phyloP scores from a whole-genome alignment of 2,329 filamentous ascomycete species.

The Bipolaris gigantea region DNA sequence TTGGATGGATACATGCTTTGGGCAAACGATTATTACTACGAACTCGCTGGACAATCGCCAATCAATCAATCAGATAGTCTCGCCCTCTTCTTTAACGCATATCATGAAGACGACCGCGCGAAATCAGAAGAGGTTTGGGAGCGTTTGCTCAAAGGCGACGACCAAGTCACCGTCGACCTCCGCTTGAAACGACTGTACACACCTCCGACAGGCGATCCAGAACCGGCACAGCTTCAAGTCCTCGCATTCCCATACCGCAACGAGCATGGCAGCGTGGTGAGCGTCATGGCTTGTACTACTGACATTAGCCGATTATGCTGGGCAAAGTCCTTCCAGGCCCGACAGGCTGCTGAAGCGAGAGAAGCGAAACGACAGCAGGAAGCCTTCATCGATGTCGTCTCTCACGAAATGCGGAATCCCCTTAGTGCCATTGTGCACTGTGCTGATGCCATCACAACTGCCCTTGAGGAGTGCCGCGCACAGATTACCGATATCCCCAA shows the following conservation, averaged over 20 bases:
- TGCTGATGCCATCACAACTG: conserved; percentile 48
- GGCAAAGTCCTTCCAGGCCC: conserved; percentile 44
- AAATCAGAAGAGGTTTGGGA: conserved; percentile 33
- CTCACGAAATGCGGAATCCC: conserved; percentile 53
- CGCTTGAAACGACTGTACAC: conserved; percentile 37
- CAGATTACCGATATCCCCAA: conserved; percentile 27
- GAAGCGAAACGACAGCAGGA: conserved; percentile 47
- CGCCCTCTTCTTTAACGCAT: conserved; percentile 35
- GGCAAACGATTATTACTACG: conserved; percentile 42
- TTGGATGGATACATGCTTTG: conserved; percentile 37
- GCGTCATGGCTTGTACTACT: conserved; percentile 45
- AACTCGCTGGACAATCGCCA: conserved; percentile 26
- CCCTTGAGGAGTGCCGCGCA: conserved; percentile 35
- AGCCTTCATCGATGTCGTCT: conserved; percentile 45
- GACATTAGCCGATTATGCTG: conserved; percentile 47
- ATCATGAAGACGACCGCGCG: conserved; percentile 30
- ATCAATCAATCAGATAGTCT: conserved; percentile 19
- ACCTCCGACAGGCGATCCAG: conserved; percentile 34
- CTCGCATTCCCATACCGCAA: conserved; percentile 41
- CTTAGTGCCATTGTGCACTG: conserved; percentile 50
- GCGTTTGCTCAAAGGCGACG: conserved; percentile 25
- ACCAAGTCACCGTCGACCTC: conserved; percentile 33
- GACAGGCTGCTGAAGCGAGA: conserved; percentile 42
- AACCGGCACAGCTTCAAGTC: conserved; percentile 38
- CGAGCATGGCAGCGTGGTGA: conserved; percentile 33